Conservation (phyloP, 306 rosid genomes). For the Vigna radiata region DNA sequence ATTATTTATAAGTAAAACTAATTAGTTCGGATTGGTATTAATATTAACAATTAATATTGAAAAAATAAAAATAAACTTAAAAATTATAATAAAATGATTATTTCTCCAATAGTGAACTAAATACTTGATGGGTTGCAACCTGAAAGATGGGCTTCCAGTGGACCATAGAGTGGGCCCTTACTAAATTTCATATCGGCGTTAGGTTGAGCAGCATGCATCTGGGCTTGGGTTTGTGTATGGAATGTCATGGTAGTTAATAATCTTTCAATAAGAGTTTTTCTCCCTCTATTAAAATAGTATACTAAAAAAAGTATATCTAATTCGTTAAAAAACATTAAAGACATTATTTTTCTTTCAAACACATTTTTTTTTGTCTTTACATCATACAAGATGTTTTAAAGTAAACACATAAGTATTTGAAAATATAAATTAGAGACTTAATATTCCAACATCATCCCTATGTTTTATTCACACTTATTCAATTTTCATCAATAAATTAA, state of each 20-base stretch:
- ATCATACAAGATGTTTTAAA: too few species aligned
- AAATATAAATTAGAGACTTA: too few species aligned
- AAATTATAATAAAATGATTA: neutral
- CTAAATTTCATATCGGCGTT: neutral
- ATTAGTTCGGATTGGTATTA: neutral
- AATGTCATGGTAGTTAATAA: neutral
- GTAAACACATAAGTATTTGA: too few species aligned
- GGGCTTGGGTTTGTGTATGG: neutral
- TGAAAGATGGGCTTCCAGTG: neutral
- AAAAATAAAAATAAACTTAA: neutral
- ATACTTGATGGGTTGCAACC: neutral
- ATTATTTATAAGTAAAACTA: neutral
- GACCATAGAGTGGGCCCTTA: neutral
- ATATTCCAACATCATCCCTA: too few species aligned
- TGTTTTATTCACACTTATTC: too few species aligned
- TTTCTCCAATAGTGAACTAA: neutral
- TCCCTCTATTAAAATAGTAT: too few species aligned
- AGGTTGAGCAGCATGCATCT: neutral
- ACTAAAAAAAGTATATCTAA: too few species aligned
- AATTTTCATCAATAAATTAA: too few species aligned
- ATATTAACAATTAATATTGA: neutral
- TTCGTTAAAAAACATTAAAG: too few species aligned
- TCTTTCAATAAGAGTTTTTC: too few species aligned
- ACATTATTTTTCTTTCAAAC: too few species aligned
- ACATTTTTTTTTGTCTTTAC: too few species aligned